phyloP scores from a whole-genome alignment of 306 rosid species.

The Geum urbanum region DNA sequence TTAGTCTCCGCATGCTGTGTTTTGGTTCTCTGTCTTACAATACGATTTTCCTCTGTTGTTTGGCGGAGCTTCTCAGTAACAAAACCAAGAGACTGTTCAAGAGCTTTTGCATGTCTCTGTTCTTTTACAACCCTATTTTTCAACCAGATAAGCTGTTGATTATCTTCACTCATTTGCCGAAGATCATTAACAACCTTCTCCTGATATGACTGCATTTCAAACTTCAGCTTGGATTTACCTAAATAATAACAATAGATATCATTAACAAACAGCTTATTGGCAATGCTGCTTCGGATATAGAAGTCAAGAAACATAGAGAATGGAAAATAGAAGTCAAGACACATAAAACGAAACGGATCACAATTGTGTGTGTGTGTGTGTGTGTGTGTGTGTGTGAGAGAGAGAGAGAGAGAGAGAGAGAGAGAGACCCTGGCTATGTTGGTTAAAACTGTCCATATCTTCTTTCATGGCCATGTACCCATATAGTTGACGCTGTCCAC shows the following conservation, averaged over 20 bases:
- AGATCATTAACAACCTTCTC: constrained; percentile 71
- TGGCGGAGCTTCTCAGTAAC: constrained; percentile 41
- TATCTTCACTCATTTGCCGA: constrained; percentile 70
- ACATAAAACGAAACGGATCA: not conserved
- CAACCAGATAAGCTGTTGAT: constrained; percentile 37
- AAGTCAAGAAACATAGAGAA: not conserved
- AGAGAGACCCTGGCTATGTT: constrained; percentile 61
- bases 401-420: constrained; percentile 17
- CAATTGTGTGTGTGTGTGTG: too few species aligned
- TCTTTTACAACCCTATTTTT: constrained; percentile 36
- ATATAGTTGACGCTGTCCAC: constrained; percentile 73
- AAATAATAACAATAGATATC: constrained; percentile 12
- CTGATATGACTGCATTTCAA: constrained; percentile 63
- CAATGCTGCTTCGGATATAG: not conserved
- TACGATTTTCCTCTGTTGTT: constrained; percentile 28
- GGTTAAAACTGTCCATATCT: constrained; percentile 63
- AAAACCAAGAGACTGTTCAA: constrained; percentile 24
- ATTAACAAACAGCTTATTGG: not conserved
- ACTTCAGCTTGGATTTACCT: constrained; percentile 70
- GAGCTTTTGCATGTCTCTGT: constrained; percentile 31
- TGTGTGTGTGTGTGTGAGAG: too few species aligned
- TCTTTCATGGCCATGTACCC: constrained; percentile 73
- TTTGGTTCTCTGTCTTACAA: constrained; percentile 36
- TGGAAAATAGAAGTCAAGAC: not conserved
- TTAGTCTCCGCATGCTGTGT: constrained; percentile 34